Base-by-base conservation (phyloP, 108 stramenopile genomes). In the Skeletonema menzelii region DNA sequence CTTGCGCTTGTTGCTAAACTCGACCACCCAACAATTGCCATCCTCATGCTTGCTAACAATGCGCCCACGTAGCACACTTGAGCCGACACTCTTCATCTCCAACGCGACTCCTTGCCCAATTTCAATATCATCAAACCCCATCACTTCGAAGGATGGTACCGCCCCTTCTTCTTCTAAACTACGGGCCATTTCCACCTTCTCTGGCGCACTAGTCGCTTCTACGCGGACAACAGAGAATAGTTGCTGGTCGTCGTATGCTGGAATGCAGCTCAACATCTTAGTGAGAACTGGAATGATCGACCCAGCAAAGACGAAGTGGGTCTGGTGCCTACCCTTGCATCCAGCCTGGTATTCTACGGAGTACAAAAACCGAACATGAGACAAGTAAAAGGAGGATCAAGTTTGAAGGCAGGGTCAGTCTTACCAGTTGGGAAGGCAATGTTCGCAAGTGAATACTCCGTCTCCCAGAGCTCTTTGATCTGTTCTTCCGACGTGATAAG, bases 171-270 rank as follows among this genome's bases (percentile, higher is more conserved):
- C 14, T 15, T 44, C 17, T 5, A 20, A 19, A 5, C 17, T 22
- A 3, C 6, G 14, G 20, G 22, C 2, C 2, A 22, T 49, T 13
- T 20, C 47, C 0, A 20, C 47, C 47, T 27, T 81, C 80, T 63
- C 84, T 82, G 84, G 83, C 79, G 42, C 30, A 17, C 27, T 68
- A 12, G 56, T 37, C 28, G 59, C 17, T 60, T 60, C 59, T 5
- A 60, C 59, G 2, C 59, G 27, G 35, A 60, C 59, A 60, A 60
- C 59, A 8, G 35, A 37, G 59, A 60, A 60, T 1, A 60, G 59
- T 19, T 60, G 59, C 37, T 60, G 20, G 27, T 60, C 59, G 8
- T 15, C 47, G 20, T 20, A 49, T 5, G 47, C 7, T 8, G 47
- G 47, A 22, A 49, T 20, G 15, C 47, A 49, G 47, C 47, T 49